Evolutionary conservation across 2,329 filamentous ascomycete genomes (phyloP), one percentile per base, ranked within the genome.

Genomic region (Fusarium concolor): DNA sequence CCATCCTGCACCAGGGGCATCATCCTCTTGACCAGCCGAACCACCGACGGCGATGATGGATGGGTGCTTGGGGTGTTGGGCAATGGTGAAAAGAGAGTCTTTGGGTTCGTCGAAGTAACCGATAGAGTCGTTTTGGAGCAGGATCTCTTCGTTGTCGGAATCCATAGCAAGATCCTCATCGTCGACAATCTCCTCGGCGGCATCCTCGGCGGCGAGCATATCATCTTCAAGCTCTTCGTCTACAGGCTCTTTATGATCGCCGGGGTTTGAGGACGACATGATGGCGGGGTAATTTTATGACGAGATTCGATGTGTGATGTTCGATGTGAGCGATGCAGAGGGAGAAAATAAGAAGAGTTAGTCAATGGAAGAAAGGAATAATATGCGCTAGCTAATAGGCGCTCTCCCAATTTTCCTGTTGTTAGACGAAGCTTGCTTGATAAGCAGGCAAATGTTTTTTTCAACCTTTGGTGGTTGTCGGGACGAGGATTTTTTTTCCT

Each of bases 81-180:
- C 93, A 77, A 99, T 96, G 80, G 92, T 89, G 83, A 97, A 99
- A 75, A 99, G 92, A 63, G 91, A 94, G 85, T 97, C 94, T 72
- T 89, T 91, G 83, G 97, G 93, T 35, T 82, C 80, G 83, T 98
- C 96, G 76, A 98, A 97, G 83, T 97, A 95, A 62, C 93, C 95
- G 70, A 90, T 85, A 70, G 93, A 96, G 84, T 99, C 95, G 84
- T 98, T 99, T 67, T 96, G 89, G 9, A 98, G 85, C 41, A 88
- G 82, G 41, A 97, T 89, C 78, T 96, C 93, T 71, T 92, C 90
- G 54, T 89, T 88, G 62, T 87, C 87, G 6, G 89, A 92, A 75
- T 95, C 93, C 93, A 97, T 97, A 42, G 87, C 87, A 54, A 92
- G 85, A 77, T 97, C 92, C 50, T 87, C 89, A 62, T 89, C 90